A percentile compares a stretch with the other conserved stretches of the same genome.
Conservation (phyloP, 805 yeast species). For the Lachancea thermotolerans region DNA sequence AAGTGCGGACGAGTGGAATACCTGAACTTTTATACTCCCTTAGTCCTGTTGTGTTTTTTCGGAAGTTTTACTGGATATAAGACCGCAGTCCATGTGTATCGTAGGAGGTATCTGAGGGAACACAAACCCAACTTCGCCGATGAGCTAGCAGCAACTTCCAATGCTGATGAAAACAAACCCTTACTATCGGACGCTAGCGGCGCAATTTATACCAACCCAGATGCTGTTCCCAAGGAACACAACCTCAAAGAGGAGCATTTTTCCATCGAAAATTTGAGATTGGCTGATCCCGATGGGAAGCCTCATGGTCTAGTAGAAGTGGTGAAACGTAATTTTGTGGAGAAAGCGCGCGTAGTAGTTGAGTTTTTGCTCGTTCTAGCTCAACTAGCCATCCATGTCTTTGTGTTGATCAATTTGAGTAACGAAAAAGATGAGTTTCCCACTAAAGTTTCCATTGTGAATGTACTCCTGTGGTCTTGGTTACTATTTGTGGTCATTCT, state of each 20-base stretch:
- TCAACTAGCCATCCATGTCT: slow-evolving; percentile 35
- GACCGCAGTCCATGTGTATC: slow-evolving; percentile 15
- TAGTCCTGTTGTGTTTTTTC: slow-evolving; percentile 8
- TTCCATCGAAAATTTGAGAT: slow-evolving; percentile 49
- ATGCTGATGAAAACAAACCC: slow-evolving; percentile 18
- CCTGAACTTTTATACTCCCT: slow-evolving; percentile 32
- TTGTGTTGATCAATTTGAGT: slow-evolving; percentile 21
- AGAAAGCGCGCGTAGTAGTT: slow-evolving; percentile 45
- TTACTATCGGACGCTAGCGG: slow-evolving; percentile 13
- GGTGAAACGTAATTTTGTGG: slow-evolving; percentile 44
- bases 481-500: slow-evolving; percentile 26
- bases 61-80: slow-evolving; percentile 13
- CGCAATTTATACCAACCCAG: slow-evolving; percentile 9
- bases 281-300: slow-evolving; percentile 52
- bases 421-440: slow-evolving; percentile 19
- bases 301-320: slow-evolving; percentile 49
- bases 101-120: slow-evolving; percentile 14
- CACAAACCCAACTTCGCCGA: slow-evolving; percentile 15
- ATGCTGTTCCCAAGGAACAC: slow-evolving; percentile 2
- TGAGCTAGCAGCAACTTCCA: slow-evolving; percentile 13
- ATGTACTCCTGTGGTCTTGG: slow-evolving; percentile 29
- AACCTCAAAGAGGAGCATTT: slow-evolving; percentile 52
- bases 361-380: slow-evolving; percentile 42
- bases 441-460: slow-evolving; percentile 11
- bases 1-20: slow-evolving; percentile 40